Conservation (phyloP, 768 basidiomycete genomes). For the Suillus occidentalis region DNA sequence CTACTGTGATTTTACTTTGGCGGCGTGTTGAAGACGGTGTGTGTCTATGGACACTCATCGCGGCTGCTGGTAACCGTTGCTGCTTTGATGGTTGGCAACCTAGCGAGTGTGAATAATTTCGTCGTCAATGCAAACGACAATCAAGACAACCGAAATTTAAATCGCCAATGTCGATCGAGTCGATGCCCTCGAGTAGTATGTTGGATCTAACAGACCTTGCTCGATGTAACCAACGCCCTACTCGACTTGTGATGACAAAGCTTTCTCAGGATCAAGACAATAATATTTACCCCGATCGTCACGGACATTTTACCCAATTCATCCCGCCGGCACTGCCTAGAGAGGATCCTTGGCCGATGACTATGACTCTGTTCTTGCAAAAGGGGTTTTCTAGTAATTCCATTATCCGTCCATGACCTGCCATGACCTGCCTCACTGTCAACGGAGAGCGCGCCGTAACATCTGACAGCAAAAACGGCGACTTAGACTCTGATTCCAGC, state of each 20-base stretch:
- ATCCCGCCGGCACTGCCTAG: not conserved
- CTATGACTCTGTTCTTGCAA: too few species aligned
- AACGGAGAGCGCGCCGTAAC: not conserved
- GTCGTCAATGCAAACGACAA: not conserved
- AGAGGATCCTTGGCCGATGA: not conserved
- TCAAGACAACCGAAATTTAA: not conserved
- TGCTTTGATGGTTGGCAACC: conserved; percentile 3
- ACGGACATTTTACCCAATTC: not conserved
- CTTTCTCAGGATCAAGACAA: not conserved
- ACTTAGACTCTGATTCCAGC: not conserved
- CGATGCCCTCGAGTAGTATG: not conserved
- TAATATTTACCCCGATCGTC: not conserved
- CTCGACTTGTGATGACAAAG: not conserved
- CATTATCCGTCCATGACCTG: not conserved
- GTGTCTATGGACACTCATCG: conserved; percentile 18
- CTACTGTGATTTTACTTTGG: conserved; percentile 67
- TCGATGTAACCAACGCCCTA: not conserved
- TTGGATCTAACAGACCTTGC: not conserved
- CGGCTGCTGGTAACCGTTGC: conserved; percentile 6
- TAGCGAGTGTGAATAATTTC: not conserved
- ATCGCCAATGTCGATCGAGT: not conserved
- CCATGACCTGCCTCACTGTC: not conserved
- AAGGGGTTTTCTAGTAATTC: not conserved
- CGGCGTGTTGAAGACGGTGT: conserved; percentile 25
- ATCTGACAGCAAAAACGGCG: not conserved